A percentile compares a stretch with the other conserved stretches of the same genome.
These are phyloP conservation scores for Russula dissimulans DNA, from an alignment of 768 basidiomycete genomes.

Conservation along the genomic window DNA sequence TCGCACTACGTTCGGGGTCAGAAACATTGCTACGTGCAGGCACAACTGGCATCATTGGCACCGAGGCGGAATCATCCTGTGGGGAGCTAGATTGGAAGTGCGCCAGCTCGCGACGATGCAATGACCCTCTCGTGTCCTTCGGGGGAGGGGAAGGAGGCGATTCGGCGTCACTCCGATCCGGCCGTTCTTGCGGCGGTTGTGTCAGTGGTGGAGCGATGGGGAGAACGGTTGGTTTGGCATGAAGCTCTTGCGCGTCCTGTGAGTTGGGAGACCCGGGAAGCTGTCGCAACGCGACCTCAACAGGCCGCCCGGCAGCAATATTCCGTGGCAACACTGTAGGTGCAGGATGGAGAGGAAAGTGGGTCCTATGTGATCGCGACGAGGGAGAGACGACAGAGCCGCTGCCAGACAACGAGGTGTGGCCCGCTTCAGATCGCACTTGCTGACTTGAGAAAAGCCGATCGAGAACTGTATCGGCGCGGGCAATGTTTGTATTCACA, in stretches of 20 bases:
- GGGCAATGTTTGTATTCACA: neutral
- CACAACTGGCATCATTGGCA: neutral
- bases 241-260: neutral
- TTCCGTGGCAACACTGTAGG: constrained; percentile 3
- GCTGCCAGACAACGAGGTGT: neutral
- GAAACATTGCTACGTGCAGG: neutral
- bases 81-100: neutral
- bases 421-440: neutral
- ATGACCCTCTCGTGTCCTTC: neutral
- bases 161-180: neutral
- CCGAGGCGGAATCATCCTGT: neutral
- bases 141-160: neutral
- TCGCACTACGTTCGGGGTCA: neutral
- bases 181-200: neutral
- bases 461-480: constrained; percentile 9
- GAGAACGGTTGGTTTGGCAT: neutral
- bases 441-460: constrained; percentile 11
- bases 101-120: constrained; percentile 5
- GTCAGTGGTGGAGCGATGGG: neutral
- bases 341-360: constrained; percentile 5
- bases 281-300: neutral
- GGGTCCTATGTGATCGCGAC: constrained; percentile 9
- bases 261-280: neutral
- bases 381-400: neutral
- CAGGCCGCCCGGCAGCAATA: constrained; percentile 1